These are phyloP conservation scores for Calonectria fujianensis DNA, from an alignment of 2,329 filamentous ascomycete species.

Conservation along the genomic window DNA sequence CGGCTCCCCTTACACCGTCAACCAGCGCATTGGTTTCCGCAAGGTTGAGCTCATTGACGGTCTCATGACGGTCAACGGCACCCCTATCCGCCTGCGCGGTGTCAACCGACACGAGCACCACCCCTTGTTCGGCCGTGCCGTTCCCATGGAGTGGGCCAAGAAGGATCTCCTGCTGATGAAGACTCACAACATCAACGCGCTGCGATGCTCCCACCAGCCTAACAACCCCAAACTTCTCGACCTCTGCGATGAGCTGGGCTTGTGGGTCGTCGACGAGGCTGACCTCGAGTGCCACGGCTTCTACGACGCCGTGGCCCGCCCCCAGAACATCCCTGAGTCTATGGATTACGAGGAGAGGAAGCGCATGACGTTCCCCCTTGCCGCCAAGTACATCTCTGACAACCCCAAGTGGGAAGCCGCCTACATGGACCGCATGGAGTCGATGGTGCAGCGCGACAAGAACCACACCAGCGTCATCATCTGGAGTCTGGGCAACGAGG, in stretches of 20 bases:
- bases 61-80: slow-evolving; percentile 79
- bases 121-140: slow-evolving; percentile 76
- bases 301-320: slow-evolving; percentile 69
- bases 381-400: slow-evolving; percentile 76
- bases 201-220: slow-evolving; percentile 81
- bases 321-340: slow-evolving; percentile 71
- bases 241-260: slow-evolving; percentile 78
- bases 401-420: slow-evolving; percentile 77
- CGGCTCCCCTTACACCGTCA: slow-evolving; percentile 64
- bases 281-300: slow-evolving; percentile 74
- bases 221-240: slow-evolving; percentile 77
- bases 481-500: slow-evolving; percentile 84
- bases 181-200: slow-evolving; percentile 81
- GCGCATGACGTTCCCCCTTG: slow-evolving; percentile 70
- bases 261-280: slow-evolving; percentile 75
- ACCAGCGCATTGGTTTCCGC: slow-evolving; percentile 77
- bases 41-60: slow-evolving; percentile 78
- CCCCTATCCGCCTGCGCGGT: slow-evolving; percentile 76
- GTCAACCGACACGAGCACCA: slow-evolving; percentile 82
- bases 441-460: slow-evolving; percentile 81
- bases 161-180: slow-evolving; percentile 81
- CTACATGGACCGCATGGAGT: slow-evolving; percentile 80
- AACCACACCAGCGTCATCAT: slow-evolving; percentile 82
- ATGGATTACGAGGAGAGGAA: slow-evolving; percentile 78
- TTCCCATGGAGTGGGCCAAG: slow-evolving; percentile 77